Percentiles rank a stretch among this genome's conserved stretches.
phyloP scores from a whole-genome alignment of 306 rosid genomes.

The Prunus salicina region DNA sequence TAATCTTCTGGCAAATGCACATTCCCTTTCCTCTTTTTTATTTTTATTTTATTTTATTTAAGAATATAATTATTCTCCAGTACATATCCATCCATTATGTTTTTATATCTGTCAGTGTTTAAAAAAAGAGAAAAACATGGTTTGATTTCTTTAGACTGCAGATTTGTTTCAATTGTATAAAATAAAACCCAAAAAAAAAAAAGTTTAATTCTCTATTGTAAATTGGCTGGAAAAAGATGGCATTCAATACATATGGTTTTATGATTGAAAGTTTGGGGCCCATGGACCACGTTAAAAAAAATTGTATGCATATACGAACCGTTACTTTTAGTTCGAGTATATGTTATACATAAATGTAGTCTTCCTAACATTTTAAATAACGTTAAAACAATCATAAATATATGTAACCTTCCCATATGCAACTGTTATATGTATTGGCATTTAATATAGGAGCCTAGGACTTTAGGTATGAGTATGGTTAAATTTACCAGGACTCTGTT shows the following conservation, averaged over 20 bases:
- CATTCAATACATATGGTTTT: slow-evolving; percentile 1
- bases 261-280: background rate
- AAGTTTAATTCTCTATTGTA: background rate
- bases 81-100: background rate
- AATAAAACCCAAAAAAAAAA: no score
- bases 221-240: slow-evolving; percentile 1
- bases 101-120: background rate
- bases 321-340: background rate
- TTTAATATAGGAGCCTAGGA: background rate
- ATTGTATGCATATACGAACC: background rate
- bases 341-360: no score
- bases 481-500: background rate
- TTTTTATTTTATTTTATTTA: no score
- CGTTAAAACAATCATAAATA: background rate
- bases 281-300: background rate
- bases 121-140: no score
- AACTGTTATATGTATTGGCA: background rate
- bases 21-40: background rate
- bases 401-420: background rate
- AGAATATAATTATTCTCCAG: background rate
- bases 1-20: slow-evolving; percentile 4
- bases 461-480: background rate
- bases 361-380: background rate
- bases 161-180: no score
- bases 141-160: background rate